These are phyloP conservation scores for Gynochthodes officinalis DNA, from an alignment of 257 asterid genomes.

Conservation along the genomic window DNA sequence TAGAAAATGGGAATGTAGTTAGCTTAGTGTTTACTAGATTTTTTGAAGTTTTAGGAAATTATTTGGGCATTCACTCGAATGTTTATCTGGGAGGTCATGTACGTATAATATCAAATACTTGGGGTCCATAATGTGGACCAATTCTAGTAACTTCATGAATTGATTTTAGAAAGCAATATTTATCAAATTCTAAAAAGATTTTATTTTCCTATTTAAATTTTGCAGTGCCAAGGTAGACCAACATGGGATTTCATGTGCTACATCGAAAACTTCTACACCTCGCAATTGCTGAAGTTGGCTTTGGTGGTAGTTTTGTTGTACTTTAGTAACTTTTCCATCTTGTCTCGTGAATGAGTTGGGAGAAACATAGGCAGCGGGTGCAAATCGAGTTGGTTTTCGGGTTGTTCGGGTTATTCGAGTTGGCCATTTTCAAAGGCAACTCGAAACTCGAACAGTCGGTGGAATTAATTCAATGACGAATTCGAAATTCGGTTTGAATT, in stretches of 20 bases:
- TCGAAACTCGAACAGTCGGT: too few species aligned
- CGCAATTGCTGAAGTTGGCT: constrained; percentile 53
- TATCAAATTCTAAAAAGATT: background rate
- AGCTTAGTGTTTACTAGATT: constrained; percentile 50
- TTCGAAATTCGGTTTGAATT: too few species aligned
- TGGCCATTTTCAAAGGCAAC: too few species aligned
- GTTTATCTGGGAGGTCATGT: constrained; percentile 68
- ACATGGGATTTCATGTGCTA: constrained; percentile 73
- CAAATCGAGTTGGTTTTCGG: too few species aligned
- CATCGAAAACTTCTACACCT: constrained; percentile 62
- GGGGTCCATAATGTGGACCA: background rate
- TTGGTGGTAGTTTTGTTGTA: constrained; percentile 49
- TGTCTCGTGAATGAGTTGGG: background rate
- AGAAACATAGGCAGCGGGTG: background rate
- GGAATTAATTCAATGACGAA: too few species aligned
- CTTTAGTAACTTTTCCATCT: constrained; percentile 41
- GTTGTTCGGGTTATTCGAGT: too few species aligned
- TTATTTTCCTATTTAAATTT: background rate
- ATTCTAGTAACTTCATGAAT: background rate
- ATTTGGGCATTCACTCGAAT: constrained; percentile 79
- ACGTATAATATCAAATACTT: constrained; percentile 29
- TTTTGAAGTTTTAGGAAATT: constrained; percentile 40
- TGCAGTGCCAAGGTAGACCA: constrained; percentile 56
- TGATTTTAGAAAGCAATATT: background rate
- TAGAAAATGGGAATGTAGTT: constrained; percentile 48